Evolutionary conservation across 2,329 filamentous ascomycete genomes (phyloP).

Genomic region (Pyrenochaeta sp.): DNA sequence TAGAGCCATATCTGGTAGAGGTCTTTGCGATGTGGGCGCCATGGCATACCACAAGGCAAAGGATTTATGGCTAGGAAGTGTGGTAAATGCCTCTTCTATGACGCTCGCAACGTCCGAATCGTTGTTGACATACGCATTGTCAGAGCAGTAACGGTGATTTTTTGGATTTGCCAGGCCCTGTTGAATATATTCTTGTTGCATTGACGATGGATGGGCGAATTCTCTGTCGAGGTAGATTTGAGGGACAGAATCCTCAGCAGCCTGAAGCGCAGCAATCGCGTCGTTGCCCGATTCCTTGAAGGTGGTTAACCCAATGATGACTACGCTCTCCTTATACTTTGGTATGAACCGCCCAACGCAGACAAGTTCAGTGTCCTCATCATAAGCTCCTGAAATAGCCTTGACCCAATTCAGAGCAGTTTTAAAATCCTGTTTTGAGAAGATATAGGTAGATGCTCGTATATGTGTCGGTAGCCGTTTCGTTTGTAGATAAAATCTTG

Average conservation of each 20-base stretch:
- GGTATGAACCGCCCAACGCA: slow-evolving; percentile 43
- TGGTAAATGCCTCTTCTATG: not conserved
- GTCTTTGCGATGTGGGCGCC: not conserved
- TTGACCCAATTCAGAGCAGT: slow-evolving; percentile 60
- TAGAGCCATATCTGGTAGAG: not conserved
- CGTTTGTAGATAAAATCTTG: slow-evolving; percentile 59
- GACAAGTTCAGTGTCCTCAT: slow-evolving; percentile 54
- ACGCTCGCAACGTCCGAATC: not conserved
- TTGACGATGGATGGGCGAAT: not conserved
- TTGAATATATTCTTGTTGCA: not conserved
- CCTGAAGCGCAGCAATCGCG: slow-evolving; percentile 57
- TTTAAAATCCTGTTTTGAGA: slow-evolving; percentile 56
- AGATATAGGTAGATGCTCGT: slow-evolving; percentile 56
- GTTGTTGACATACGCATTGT: not conserved
- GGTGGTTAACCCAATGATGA: slow-evolving; percentile 52
- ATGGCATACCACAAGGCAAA: not conserved
- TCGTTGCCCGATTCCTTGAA: slow-evolving; percentile 52
- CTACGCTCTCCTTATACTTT: slow-evolving; percentile 35
- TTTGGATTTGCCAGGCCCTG: not conserved
- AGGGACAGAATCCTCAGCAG: not conserved
- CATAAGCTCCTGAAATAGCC: slow-evolving; percentile 40
- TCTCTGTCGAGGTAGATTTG: not conserved
- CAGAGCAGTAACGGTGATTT: not conserved
- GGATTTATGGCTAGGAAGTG: not conserved
- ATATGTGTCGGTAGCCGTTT: slow-evolving; percentile 28